Conservation (phyloP, 2,329 filamentous ascomycete genomes). For the Canariomyces notabilis region DNA sequence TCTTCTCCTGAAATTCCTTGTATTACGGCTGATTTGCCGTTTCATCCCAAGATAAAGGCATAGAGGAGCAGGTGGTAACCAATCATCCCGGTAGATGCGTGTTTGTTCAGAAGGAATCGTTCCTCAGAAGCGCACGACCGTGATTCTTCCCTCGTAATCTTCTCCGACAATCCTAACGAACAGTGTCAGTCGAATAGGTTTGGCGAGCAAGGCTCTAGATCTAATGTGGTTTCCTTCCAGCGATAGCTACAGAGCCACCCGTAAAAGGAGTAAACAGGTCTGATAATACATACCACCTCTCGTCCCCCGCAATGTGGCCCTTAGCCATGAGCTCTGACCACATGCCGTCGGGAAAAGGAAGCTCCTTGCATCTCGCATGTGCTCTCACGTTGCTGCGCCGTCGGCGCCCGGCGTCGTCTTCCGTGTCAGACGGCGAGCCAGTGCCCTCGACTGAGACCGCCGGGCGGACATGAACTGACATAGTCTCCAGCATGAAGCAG, state of each 20-base stretch:
- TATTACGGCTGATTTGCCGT: background rate
- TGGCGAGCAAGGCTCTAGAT: no score
- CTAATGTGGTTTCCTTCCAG: no score
- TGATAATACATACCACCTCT: no score
- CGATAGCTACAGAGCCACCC: no score
- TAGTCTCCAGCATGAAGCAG: slow-evolving; percentile 43
- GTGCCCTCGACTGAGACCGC: slow-evolving; percentile 32
- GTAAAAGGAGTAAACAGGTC: no score
- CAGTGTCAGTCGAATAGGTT: no score
- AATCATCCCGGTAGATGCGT: background rate
- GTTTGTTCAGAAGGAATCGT: background rate
- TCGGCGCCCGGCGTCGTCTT: slow-evolving; percentile 27
- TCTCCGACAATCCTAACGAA: slow-evolving; percentile 59
- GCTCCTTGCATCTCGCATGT: slow-evolving; percentile 29
- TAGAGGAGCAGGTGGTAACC: no score
- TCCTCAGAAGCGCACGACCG: slow-evolving; percentile 47
- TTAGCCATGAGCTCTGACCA: slow-evolving; percentile 46
- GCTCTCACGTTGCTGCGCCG: slow-evolving; percentile 14
- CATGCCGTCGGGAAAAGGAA: slow-evolving; percentile 39
- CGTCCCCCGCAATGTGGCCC: slow-evolving; percentile 53
- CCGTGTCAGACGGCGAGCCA: slow-evolving; percentile 6
- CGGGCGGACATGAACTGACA: slow-evolving; percentile 41
- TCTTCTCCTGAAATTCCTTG: background rate
- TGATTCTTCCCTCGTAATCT: slow-evolving; percentile 45
- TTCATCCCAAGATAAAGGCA: no score